Percentiles rank a stretch among this genome's conserved stretches.
These are phyloP conservation scores for Picea abies DNA, from an alignment of 83 land plant genomes.

Conservation along the genomic window DNA sequence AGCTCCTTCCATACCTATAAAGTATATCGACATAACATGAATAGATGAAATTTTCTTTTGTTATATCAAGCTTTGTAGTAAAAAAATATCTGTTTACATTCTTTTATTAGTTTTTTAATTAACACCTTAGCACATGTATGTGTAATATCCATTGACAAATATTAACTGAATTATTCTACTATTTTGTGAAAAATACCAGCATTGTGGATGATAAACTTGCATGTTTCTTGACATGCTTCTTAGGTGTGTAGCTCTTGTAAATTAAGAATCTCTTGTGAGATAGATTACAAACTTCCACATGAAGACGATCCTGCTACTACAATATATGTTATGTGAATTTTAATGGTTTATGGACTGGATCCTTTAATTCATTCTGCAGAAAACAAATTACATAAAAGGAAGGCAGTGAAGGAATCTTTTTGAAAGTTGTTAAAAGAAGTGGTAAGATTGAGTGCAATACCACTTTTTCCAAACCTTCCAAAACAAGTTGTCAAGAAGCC, in stretches of 20 bases:
- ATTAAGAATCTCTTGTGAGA: constrained; percentile 25
- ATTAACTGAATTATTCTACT: too few relatives aligned
- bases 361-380: constrained; percentile 45
- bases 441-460: constrained; percentile 61
- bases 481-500: constrained; percentile 56
- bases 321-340: constrained; percentile 55
- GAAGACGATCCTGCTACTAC: constrained; percentile 65
- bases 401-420: constrained; percentile 48
- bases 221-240: background rate
- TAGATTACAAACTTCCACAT: constrained; percentile 26
- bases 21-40: too few relatives aligned
- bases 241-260: constrained; percentile 77
- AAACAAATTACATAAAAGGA: constrained; percentile 55
- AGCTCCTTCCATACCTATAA: too few relatives aligned
- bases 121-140: too few relatives aligned
- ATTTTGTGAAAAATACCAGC: too few relatives aligned
- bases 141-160: too few relatives aligned
- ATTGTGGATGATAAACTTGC: background rate
- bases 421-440: constrained; percentile 67
- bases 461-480: constrained; percentile 67
- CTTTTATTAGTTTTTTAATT: too few relatives aligned
- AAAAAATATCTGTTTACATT: too few relatives aligned
- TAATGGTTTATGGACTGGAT: constrained; percentile 65
- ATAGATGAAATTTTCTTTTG: too few relatives aligned
- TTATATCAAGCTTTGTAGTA: too few relatives aligned